phyloP scores from a whole-genome alignment of 2,329 filamentous ascomycete species.

The Monilinia aucupariae region DNA sequence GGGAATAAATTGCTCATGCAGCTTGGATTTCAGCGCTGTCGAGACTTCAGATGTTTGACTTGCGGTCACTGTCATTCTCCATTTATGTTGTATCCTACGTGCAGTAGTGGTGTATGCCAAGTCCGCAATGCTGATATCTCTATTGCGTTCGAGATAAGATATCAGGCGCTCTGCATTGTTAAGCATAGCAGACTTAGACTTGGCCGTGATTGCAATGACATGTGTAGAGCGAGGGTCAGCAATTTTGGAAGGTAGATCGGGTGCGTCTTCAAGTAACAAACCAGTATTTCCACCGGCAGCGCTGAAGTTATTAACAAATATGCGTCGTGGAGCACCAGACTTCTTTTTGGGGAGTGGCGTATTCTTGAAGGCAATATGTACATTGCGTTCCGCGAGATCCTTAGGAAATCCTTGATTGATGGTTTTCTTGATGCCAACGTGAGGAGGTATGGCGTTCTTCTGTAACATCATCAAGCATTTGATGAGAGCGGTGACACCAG shows the following conservation, averaged over 20 bases:
- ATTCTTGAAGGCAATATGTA: constrained; percentile 26
- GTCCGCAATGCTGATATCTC: constrained; percentile 26
- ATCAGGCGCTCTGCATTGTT: constrained; percentile 28
- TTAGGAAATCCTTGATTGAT: constrained; percentile 36
- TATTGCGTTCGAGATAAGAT: constrained; percentile 26
- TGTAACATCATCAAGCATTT: constrained; percentile 35
- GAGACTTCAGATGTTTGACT: constrained; percentile 37
- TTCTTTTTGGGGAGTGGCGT: constrained; percentile 5
- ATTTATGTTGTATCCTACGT: constrained; percentile 55
- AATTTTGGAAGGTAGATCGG: constrained; percentile 31
- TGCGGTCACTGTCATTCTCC: constrained; percentile 47
- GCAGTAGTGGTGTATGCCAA: constrained; percentile 34
- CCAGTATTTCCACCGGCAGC: constrained; percentile 35
- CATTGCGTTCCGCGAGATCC: constrained; percentile 36
- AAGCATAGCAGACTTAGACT: constrained; percentile 28
- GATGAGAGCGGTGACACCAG: constrained; percentile 35
- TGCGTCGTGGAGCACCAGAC: constrained; percentile 24
- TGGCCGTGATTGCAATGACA: constrained; percentile 46
- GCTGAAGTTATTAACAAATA: constrained; percentile 44
- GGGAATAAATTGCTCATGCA: constrained; percentile 16
- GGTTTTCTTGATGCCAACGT: constrained; percentile 34
- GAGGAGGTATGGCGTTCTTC: constrained; percentile 33
- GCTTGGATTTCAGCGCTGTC: constrained; percentile 8
- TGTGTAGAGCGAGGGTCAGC: constrained; percentile 43
- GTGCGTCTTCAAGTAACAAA: constrained; percentile 33